Percentiles rank a stretch among this genome's conserved stretches.
Conservation (phyloP, 768 basidiomycete species). For the Rhizopogon vesiculosus region DNA sequence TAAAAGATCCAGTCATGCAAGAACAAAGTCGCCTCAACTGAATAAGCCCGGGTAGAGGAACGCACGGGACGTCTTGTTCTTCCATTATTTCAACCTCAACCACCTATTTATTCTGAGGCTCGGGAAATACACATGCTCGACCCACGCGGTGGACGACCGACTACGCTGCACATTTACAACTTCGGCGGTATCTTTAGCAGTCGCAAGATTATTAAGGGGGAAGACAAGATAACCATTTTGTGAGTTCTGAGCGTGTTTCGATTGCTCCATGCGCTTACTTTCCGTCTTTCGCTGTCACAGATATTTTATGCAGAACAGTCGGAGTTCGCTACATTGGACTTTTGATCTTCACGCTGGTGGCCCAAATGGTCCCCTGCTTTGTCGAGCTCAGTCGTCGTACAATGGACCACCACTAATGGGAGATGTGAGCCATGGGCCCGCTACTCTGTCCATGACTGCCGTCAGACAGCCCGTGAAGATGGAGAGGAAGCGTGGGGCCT, state of each 20-base stretch:
- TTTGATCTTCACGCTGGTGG: conserved; percentile 16
- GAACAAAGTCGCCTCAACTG: neutral
- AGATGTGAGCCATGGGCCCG: conserved; percentile 3
- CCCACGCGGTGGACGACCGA: neutral
- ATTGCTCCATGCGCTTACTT: neutral
- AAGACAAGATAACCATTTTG: conserved; percentile 17
- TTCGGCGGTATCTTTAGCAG: conserved; percentile 20
- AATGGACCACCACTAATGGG: conserved; percentile 11
- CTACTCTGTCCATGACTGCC: conserved; percentile 13
- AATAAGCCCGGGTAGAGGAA: neutral
- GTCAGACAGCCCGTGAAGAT: conserved; percentile 8
- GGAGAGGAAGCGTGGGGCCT: conserved; percentile 2
- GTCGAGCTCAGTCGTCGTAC: conserved; percentile 18
- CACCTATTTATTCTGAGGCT: conserved; percentile 1
- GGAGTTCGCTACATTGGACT: conserved; percentile 16
- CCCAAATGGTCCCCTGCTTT: conserved; percentile 15
- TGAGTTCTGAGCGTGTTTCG: conserved; percentile 4
- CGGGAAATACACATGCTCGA: neutral
- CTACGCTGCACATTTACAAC: conserved; percentile 22
- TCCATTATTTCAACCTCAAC: too few species aligned
- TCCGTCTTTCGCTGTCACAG: conserved; percentile 7
- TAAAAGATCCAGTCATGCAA: conserved; percentile 2
- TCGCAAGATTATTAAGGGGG: conserved; percentile 19
- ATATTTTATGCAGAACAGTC: conserved; percentile 19
- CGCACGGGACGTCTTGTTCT: neutral